Base-by-base conservation (phyloP, 1,139 yeast genomes). In the Protomyces macrosporus region DNA sequence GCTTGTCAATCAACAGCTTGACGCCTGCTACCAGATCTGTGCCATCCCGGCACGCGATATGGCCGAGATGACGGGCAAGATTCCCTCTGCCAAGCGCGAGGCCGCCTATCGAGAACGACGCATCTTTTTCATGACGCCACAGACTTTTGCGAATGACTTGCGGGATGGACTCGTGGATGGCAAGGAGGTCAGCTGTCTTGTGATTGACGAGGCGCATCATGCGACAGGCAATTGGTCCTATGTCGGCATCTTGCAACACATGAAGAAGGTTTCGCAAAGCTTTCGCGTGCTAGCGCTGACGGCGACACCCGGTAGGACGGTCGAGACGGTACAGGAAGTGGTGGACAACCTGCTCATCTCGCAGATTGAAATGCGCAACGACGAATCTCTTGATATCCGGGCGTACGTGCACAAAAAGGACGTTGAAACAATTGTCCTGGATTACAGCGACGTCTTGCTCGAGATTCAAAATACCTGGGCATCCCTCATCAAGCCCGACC, bases 161-260 rank as follows among this genome's bases (percentile, higher is more conserved):
- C 80, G 83, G 51, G 77, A 84, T 45, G 97, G 97, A 0, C 76
- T 83, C 1, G 76, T 91, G 36, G 83, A 89, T 70, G 96, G 98
- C 0, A 86, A 84, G 69, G 80, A 82, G 39, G 78, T 95, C 7
- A 87, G 84, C 0, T 82, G 95, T 65, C 71, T 95, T 58, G 93
- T 95, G 1, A 80, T 95, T 45, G 99, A 95, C 75, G 99, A 95
- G 77, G 98, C 98, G 0, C 99, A 95, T 74, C 78, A 97, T 58
- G 90, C 97, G 0, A 85, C 87, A 58, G 97, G 97, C 0, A 87
- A 88, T 64, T 91, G 90, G 72, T 88, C 98, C 0, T 93, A 93
- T 70, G 87, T 87, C 60, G 87, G 88, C 66, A 93, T 93, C 14
- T 89, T 88, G 3, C 79, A 83, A 67, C 85, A 83, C 69, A 73